A percentile compares a stretch with the other conserved stretches of the same genome.
Conservation (phyloP, 305 asterid species). For the Rubia occidens region DNA sequence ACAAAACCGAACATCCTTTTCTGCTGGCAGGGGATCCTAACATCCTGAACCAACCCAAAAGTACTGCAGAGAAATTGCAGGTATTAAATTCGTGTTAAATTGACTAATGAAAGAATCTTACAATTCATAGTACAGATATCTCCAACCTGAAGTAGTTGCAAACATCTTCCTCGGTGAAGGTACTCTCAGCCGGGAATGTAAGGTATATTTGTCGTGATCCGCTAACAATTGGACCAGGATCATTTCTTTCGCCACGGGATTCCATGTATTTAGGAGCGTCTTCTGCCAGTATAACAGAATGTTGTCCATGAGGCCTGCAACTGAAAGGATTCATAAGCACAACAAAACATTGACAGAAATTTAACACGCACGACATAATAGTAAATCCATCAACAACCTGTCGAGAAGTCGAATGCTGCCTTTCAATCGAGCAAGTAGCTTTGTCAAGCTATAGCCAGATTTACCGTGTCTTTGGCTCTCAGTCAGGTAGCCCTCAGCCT, state of each 20-base stretch:
- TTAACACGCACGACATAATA: neutral
- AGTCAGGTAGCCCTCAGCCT: conserved; percentile 84
- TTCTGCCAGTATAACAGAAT: conserved; percentile 64
- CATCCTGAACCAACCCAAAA: conserved; percentile 79
- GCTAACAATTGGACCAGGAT: conserved; percentile 61
- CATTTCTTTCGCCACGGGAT: conserved; percentile 46
- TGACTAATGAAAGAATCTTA: neutral
- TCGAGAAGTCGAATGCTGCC: conserved; percentile 61
- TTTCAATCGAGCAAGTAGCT: conserved; percentile 63
- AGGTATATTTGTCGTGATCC: conserved; percentile 74
- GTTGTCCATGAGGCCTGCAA: conserved; percentile 91
- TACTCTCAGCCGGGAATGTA: conserved; percentile 82
- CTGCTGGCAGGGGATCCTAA: conserved; percentile 82
- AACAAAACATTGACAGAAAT: neutral
- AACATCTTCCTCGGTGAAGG: conserved; percentile 76
- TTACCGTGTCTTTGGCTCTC: conserved; percentile 94
- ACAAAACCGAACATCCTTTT: conserved; percentile 87
- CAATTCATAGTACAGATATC: conserved; percentile 3
- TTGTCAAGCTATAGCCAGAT: conserved; percentile 83
- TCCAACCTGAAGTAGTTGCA: conserved; percentile 53
- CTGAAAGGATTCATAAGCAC: neutral
- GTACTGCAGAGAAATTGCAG: conserved; percentile 32
- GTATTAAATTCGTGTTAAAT: neutral
- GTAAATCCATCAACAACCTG: conserved; percentile 27
- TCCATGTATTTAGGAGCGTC: conserved; percentile 59